Evolutionary conservation across 345 rosid species (phyloP).

Genomic region (Lagerstroemia speciosa): DNA sequence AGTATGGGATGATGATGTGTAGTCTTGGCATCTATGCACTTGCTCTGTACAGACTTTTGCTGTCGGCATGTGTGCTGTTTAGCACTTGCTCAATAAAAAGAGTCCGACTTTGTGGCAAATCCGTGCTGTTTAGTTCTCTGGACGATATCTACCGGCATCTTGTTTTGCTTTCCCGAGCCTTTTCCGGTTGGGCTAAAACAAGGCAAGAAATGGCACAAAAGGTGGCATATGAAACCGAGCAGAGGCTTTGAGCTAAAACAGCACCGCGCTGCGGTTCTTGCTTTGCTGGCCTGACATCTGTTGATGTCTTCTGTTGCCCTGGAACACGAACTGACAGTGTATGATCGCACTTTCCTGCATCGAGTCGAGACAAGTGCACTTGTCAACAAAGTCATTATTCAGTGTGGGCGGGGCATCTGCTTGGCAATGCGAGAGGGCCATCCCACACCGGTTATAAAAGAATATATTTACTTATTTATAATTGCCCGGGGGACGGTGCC

Average conservation of each 20-base stretch:
- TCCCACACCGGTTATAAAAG: too few species aligned
- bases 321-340: neutral
- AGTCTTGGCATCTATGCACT: too few species aligned
- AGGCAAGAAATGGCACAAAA: slow-evolving; percentile 55
- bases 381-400: neutral
- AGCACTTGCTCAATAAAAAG: neutral
- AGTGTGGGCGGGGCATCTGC: too few species aligned
- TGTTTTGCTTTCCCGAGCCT: neutral
- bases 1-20: neutral
- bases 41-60: too few species aligned
- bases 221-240: slow-evolving; percentile 14
- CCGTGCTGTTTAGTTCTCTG: neutral
- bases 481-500: too few species aligned
- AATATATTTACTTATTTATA: too few species aligned
- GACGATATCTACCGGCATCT: neutral
- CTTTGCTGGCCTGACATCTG: neutral
- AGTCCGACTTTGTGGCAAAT: neutral
- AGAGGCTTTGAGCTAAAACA: too few species aligned
- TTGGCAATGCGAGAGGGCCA: too few species aligned
- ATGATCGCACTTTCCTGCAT: neutral
- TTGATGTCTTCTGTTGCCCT: neutral
- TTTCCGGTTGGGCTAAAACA: neutral
- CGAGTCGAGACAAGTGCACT: neutral
- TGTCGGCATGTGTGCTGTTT: too few species aligned
- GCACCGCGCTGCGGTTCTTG: too few species aligned